Percentiles rank a stretch among this genome's conserved stretches.
Evolutionary conservation across 495 filamentous ascomycete genomes (phyloP).

Genomic region (Lineolata rhizophorae): DNA sequence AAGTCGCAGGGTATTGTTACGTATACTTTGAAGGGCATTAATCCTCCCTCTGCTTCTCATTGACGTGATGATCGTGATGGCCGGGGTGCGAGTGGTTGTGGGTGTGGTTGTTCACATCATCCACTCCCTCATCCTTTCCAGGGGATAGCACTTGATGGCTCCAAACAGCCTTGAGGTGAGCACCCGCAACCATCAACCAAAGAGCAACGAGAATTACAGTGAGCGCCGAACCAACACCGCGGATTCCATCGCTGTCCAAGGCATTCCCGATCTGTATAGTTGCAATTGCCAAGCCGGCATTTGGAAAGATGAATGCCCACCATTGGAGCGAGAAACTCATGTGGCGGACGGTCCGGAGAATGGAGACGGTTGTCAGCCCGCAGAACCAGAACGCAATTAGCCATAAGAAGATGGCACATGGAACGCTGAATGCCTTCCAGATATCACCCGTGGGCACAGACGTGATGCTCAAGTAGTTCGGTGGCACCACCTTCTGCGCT

Average conservation of each 20-base stretch:
- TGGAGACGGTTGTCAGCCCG: conserved; percentile 3
- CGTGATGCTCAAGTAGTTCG: too few species aligned
- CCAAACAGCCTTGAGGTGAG: background rate
- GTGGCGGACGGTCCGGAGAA: conserved; percentile 5
- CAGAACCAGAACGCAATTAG: background rate
- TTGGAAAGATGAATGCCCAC: conserved; percentile 3
- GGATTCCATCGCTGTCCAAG: background rate
- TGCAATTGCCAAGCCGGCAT: conserved; percentile 1
- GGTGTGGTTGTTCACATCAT: background rate
- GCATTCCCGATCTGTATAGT: conserved; percentile 1
- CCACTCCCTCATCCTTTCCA: background rate
- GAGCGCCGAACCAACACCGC: background rate
- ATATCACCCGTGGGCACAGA: too few species aligned
- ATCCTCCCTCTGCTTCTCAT: too few species aligned
- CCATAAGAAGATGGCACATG: background rate
- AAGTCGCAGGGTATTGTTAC: too few species aligned
- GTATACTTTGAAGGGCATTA: too few species aligned
- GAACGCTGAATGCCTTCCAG: background rate
- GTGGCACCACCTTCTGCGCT: too few species aligned
- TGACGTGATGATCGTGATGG: too few species aligned
- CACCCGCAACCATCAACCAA: background rate
- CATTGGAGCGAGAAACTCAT: background rate
- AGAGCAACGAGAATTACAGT: background rate
- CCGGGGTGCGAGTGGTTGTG: too few species aligned
- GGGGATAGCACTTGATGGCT: background rate